Evolutionary conservation across 768 basidiomycete genomes (phyloP), one percentile per base, ranked within the genome.

Genomic region (Pleurotus salmoneostramineus): DNA sequence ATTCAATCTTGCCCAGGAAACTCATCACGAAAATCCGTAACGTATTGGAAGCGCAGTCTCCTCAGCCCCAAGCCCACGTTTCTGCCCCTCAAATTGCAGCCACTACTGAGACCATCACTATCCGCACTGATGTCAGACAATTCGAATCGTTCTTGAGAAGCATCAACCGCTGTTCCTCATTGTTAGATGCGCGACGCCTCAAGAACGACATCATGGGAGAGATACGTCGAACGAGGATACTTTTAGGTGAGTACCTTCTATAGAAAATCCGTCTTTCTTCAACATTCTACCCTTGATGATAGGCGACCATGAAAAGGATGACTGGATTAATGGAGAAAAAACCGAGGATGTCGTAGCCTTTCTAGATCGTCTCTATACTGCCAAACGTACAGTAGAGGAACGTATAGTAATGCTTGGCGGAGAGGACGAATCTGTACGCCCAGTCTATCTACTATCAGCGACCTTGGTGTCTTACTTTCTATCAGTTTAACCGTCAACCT

Each of bases 131-230:
- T 64, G 64, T 82, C 6, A 85, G 87, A 47, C 89, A 95, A 57
- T 98, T 98, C 63, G 95, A 98, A 63, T 88, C 87, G 0, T 98
- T 98, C 70, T 74, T 98, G 51, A 83, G 86, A 34, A 92, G 93
- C 57, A 94, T 98, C 66, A 83, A 79, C 60, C 83, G 85, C 34
- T 87, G 87, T 64, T 88, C 88, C 8, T 95, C 89, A 3, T 76
- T 98, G 5, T 71, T 95, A 34, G 97, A 99, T 65, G 95, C 95
- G 3, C 81, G 94, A 56, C 79, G 95, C 21, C 72, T 98, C 40
- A 91, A 95, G 73, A 95, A 92, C 62, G 97, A 99, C 64, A 81
- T 99, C 36, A 85, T 89, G 61, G 83, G 91, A n/a, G 95, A 98
- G 74, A 91, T 96, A 44, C 74, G 96, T 59, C 80, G 86, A 64